These are phyloP conservation scores for Rhodofomes roseus DNA, from an alignment of 1,284 basidiomycete species.

Conservation along the genomic window DNA sequence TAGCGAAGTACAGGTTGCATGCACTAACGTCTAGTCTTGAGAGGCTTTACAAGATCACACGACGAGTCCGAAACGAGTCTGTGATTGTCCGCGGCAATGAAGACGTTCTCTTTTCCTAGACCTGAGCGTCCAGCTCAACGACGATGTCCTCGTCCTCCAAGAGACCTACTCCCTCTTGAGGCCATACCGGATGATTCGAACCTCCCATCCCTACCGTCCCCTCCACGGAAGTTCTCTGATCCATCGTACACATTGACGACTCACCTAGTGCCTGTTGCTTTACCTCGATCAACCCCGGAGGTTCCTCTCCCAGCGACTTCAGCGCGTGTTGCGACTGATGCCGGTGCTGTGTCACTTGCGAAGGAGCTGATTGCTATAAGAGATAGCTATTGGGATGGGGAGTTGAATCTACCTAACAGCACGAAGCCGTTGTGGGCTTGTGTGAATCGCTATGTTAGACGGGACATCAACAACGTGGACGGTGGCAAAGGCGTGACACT, in stretches of 20 bases:
- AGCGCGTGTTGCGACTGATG: too few relatives aligned
- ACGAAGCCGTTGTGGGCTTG: not conserved
- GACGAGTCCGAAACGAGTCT: too few relatives aligned
- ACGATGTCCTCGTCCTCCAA: not conserved
- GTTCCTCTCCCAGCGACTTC: too few relatives aligned
- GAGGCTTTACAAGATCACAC: too few relatives aligned
- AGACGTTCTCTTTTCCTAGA: not conserved
- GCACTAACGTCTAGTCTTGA: too few relatives aligned
- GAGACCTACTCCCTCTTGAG: not conserved
- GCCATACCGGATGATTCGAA: not conserved
- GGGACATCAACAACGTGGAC: not conserved
- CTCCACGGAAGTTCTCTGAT: too few relatives aligned
- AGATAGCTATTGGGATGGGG: not conserved
- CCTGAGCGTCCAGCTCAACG: not conserved
- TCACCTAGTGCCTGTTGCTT: too few relatives aligned
- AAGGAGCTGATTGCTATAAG: not conserved
- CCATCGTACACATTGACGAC: too few relatives aligned
- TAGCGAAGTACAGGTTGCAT: too few relatives aligned
- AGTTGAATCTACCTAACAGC: not conserved
- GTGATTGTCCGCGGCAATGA: not conserved
- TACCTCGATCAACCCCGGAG: too few relatives aligned
- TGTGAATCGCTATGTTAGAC: not conserved
- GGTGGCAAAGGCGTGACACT: not conserved
- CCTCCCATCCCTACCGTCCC: too few relatives aligned
- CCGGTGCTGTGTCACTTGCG: not conserved